Percentiles rank a stretch among this genome's conserved stretches.
These are phyloP conservation scores for Platanthera zijinensis DNA, from an alignment of 106 monocot genomes.

Conservation along the genomic window DNA sequence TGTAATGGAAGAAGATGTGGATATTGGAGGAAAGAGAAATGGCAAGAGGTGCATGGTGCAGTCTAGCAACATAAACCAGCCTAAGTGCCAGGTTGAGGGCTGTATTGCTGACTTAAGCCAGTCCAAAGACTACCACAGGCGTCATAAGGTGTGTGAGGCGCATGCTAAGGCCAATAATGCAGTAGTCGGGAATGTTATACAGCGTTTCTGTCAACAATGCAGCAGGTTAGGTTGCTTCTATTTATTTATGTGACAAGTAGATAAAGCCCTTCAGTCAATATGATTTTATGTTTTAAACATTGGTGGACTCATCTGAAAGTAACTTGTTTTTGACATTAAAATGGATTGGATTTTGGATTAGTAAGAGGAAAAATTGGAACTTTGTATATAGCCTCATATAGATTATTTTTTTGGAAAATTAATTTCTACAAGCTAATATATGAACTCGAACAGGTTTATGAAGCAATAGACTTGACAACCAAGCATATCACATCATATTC, in stretches of 20 bases:
- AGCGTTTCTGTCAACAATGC: slow-evolving; percentile 69
- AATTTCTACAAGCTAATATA: not conserved
- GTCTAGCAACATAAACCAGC: slow-evolving; percentile 13
- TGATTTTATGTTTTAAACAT: not conserved
- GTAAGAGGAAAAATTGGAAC: not conserved
- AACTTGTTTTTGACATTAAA: not conserved
- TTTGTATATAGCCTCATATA: not conserved
- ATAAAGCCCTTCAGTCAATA: not conserved
- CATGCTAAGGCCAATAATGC: slow-evolving; percentile 53
- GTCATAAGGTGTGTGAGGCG: slow-evolving; percentile 63
- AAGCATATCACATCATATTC: not conserved
- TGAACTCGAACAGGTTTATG: not conserved
- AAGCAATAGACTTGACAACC: not conserved
- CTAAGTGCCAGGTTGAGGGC: slow-evolving; percentile 45
- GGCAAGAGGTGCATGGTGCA: slow-evolving; percentile 32
- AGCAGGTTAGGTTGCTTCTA: slow-evolving; percentile 34
- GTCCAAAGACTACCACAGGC: slow-evolving; percentile 58
- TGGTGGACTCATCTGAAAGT: not conserved
- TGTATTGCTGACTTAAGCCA: slow-evolving; percentile 37
- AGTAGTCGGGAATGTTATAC: slow-evolving; percentile 34
- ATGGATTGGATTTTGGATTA: not conserved
- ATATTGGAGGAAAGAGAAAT: slow-evolving; percentile 15
- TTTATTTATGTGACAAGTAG: not conserved
- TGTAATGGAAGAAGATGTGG: slow-evolving; percentile 15
- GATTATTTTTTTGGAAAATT: not conserved